phyloP scores from a whole-genome alignment of 148 eudicot species.

The Cornus florida region DNA sequence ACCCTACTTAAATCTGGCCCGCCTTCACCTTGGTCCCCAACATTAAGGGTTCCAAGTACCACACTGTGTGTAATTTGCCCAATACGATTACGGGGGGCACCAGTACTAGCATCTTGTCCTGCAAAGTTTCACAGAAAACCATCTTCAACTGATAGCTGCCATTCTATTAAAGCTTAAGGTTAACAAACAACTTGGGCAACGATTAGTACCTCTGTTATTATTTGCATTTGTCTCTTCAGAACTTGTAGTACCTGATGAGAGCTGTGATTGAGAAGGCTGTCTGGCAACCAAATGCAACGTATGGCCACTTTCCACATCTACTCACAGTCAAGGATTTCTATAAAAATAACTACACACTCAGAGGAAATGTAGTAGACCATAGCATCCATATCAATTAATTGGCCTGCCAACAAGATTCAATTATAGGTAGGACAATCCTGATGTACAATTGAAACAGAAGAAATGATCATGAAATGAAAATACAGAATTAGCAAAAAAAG shows the following conservation, averaged over 20 bases:
- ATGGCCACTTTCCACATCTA: constrained; percentile 89
- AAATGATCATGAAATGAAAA: too few relatives aligned
- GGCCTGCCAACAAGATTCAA: too few relatives aligned
- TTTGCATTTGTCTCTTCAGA: constrained; percentile 42
- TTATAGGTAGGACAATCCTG: background rate
- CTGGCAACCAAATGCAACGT: constrained; percentile 88
- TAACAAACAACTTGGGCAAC: background rate
- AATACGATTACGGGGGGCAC: constrained; percentile 56
- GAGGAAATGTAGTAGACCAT: background rate
- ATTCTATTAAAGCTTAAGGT: constrained; percentile 1
- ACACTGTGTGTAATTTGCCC: constrained; percentile 89
- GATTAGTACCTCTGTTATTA: constrained; percentile 41
- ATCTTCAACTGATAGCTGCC: background rate
- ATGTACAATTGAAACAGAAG: too few relatives aligned
- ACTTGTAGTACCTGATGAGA: constrained; percentile 42
- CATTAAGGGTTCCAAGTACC: constrained; percentile 75
- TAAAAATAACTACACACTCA: background rate
- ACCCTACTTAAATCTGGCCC: constrained; percentile 80
- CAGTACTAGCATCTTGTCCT: constrained; percentile 66
- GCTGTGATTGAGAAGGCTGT: constrained; percentile 67
- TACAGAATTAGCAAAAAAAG: too few relatives aligned
- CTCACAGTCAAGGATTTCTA: constrained; percentile 34
- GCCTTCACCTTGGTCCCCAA: constrained; percentile 82
- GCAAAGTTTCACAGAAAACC: constrained; percentile 12
- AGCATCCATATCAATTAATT: too few relatives aligned